These are phyloP conservation scores for Sphaceloma murrayae DNA, from an alignment of 2,329 filamentous ascomycete species.

Conservation along the genomic window DNA sequence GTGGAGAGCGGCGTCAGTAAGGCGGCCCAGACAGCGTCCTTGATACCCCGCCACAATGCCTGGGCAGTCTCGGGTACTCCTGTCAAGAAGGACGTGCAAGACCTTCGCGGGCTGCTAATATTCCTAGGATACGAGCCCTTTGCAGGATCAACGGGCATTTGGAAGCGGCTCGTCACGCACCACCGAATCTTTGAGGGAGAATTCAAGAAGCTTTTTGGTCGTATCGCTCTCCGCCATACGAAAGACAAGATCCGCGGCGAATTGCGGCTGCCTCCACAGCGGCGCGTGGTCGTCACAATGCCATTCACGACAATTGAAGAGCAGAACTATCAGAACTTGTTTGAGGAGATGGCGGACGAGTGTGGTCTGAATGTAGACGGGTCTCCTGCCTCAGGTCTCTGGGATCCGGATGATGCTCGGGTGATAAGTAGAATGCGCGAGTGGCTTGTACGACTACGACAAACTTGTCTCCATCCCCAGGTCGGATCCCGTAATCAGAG, in stretches of 20 bases:
- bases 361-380: conserved; percentile 59
- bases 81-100: conserved; percentile 66
- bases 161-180: conserved; percentile 53
- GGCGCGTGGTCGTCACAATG: conserved; percentile 76
- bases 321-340: conserved; percentile 71
- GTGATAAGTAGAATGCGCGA: conserved; percentile 63
- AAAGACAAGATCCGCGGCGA: conserved; percentile 74
- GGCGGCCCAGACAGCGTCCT: conserved; percentile 67
- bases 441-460: conserved; percentile 69
- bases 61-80: conserved; percentile 94
- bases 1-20: conserved; percentile 80
- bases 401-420: conserved; percentile 51
- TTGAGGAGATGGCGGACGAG: conserved; percentile 62
- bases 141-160: conserved; percentile 52
- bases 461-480: conserved; percentile 79
- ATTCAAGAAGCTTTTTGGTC: conserved; percentile 60
- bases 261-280: conserved; percentile 69
- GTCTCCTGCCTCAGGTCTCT: conserved; percentile 50
- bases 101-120: conserved; percentile 68
- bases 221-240: conserved; percentile 71
- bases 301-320: conserved; percentile 87
- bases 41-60: conserved; percentile 73
- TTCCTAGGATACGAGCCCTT: conserved; percentile 77
- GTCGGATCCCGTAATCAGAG: conserved; percentile 59
- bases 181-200: conserved; percentile 46